A percentile compares a stretch with the other conserved stretches of the same genome.
Conservation (phyloP, 140 eudicot species). For the Erigeron philadelphicus region DNA sequence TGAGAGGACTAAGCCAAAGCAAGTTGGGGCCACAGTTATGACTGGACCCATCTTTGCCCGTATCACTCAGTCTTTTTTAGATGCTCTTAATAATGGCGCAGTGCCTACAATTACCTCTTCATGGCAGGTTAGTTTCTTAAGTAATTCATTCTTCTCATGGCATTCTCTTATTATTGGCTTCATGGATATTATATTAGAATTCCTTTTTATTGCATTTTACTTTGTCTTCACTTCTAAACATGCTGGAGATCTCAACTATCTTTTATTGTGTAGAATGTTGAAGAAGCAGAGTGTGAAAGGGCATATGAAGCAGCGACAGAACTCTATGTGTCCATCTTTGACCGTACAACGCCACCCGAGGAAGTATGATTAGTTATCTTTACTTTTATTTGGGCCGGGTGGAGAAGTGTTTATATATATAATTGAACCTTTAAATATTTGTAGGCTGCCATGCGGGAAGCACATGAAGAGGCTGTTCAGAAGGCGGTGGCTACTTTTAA, state of each 20-base stretch:
- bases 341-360: slow-evolving; percentile 81
- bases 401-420: neutral
- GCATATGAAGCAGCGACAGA: slow-evolving; percentile 15
- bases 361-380: slow-evolving; percentile 45
- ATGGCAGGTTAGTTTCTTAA: slow-evolving; percentile 69
- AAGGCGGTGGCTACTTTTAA: slow-evolving; percentile 66
- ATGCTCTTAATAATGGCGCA: slow-evolving; percentile 95
- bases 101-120: slow-evolving; percentile 97
- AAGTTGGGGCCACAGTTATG: slow-evolving; percentile 85
- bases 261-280: slow-evolving; percentile 7
- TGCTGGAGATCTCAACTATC: neutral
- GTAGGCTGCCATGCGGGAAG: slow-evolving; percentile 71
- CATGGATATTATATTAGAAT: neutral
- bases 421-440: neutral
- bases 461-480: slow-evolving; percentile 82
- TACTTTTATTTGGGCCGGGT: neutral
- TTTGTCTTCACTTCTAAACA: neutral
- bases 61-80: slow-evolving; percentile 84
- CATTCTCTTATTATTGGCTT: neutral
- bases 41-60: slow-evolving; percentile 95
- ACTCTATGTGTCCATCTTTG: slow-evolving; percentile 38
- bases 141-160: neutral
- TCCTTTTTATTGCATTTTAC: neutral
- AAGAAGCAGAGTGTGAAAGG: slow-evolving; percentile 18
- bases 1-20: slow-evolving; percentile 96